These are phyloP conservation scores for Atalantia buxifolia DNA, from an alignment of 345 rosid genomes.

Conservation along the genomic window DNA sequence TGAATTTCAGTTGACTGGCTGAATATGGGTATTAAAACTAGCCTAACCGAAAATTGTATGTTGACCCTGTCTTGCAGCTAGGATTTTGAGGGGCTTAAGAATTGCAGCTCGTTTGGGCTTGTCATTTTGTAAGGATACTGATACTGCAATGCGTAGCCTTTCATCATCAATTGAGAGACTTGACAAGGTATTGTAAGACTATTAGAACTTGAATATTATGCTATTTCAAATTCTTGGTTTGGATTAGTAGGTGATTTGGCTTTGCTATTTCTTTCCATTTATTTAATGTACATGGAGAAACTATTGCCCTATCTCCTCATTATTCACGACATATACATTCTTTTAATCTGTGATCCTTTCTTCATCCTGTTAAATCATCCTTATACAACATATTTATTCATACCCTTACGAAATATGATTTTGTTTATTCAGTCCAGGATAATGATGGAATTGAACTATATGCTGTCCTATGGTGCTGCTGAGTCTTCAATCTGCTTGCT, in stretches of 20 bases:
- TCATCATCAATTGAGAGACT: constrained; percentile 51
- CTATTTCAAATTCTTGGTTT: constrained; percentile 7
- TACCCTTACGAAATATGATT: constrained; percentile 13
- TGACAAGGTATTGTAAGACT: constrained; percentile 52
- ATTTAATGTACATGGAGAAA: neutral
- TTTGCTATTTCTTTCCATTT: neutral
- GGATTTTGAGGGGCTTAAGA: constrained; percentile 88
- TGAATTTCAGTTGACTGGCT: constrained; percentile 7
- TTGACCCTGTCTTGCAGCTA: constrained; percentile 48
- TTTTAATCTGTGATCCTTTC: neutral
- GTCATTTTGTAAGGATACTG: constrained; percentile 60
- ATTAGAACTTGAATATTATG: neutral
- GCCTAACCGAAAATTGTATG: constrained; percentile 11
- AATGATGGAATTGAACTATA: constrained; percentile 86
- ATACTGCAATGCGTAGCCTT: constrained; percentile 56
- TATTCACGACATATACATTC: neutral
- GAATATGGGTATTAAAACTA: constrained; percentile 7
- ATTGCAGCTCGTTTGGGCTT: constrained; percentile 84
- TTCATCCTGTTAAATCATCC: neutral
- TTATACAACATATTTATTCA: neutral
- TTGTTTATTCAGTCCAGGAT: constrained; percentile 59
- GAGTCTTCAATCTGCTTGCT: constrained; percentile 70
- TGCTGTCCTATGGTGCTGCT: constrained; percentile 95
- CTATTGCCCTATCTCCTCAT: neutral
- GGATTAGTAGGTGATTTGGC: neutral